A percentile compares a stretch with the other conserved stretches of the same genome.
Evolutionary conservation across 1,139 yeast genomes (phyloP).

Genomic region (Spathaspora sp.): DNA sequence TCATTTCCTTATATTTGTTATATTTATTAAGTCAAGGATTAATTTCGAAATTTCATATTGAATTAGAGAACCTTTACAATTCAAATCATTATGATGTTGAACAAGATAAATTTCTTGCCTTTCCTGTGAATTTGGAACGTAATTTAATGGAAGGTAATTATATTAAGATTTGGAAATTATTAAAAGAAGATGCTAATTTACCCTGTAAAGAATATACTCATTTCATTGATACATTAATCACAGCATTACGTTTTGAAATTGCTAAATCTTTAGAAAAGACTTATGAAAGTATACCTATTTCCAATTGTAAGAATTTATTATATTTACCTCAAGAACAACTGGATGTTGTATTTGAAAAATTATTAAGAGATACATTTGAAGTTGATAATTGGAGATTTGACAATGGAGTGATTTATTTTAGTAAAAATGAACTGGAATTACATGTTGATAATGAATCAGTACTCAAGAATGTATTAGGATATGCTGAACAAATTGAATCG

Average conservation of each 20-base stretch:
- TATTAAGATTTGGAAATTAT: conserved; percentile 84
- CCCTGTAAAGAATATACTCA: conserved; percentile 61
- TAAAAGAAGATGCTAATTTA: conserved; percentile 51
- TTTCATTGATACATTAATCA: conserved; percentile 63
- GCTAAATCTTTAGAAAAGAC: conserved; percentile 85
- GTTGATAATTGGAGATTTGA: conserved; percentile 63
- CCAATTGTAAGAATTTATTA: conserved; percentile 78
- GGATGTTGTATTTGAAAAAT: conserved; percentile 55
- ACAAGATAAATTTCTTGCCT: conserved; percentile 58
- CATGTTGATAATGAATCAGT: conserved; percentile 23
- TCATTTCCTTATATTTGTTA: conserved; percentile 74
- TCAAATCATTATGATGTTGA: conserved; percentile 45
- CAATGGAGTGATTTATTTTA: conserved; percentile 61
- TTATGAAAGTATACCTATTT: conserved; percentile 71
- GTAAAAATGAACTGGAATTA: conserved; percentile 32
- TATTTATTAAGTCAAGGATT: conserved; percentile 79
- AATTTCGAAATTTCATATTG: conserved; percentile 86
- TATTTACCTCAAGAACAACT: conserved; percentile 68
- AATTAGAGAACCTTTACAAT: conserved; percentile 70
- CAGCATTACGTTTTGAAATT: conserved; percentile 81
- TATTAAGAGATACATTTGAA: conserved; percentile 51
- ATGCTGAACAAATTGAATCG: conserved; percentile 86
- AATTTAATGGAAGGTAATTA: conserved; percentile 97
- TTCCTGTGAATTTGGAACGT: conserved; percentile 87
- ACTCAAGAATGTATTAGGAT: conserved; percentile 66